A percentile compares a stretch with the other conserved stretches of the same genome.
phyloP scores from a whole-genome alignment of 768 basidiomycete species.

The Hysterangium stoloniferum region DNA sequence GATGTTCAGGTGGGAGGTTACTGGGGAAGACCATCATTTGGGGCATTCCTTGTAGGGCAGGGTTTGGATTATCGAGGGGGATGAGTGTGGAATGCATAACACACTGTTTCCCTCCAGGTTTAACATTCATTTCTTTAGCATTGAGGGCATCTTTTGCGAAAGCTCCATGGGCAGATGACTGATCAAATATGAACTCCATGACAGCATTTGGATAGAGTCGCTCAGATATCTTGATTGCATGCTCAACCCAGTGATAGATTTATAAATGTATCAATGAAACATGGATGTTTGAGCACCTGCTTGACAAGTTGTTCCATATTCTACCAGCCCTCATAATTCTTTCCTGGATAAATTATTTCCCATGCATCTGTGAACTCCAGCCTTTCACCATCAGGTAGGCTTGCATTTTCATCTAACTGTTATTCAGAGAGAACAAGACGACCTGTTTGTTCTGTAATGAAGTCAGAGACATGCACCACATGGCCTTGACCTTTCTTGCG shows the following conservation, averaged over 20 bases:
- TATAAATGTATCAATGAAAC: neutral
- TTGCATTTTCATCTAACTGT: no score
- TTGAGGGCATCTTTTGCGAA: conserved; percentile 32
- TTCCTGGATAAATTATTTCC: neutral
- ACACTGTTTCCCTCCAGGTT: conserved; percentile 31
- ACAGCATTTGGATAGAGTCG: neutral
- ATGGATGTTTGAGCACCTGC: neutral
- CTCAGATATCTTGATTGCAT: neutral
- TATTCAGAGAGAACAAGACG: neutral
- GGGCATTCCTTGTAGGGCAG: conserved; percentile 18
- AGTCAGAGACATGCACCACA: no score
- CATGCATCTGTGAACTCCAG: no score
- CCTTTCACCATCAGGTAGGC: no score
- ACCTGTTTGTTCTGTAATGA: no score
- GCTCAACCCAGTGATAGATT: neutral
- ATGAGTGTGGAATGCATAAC: conserved; percentile 30
- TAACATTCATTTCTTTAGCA: conserved; percentile 37
- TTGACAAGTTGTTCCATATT: neutral
- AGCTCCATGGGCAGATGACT: conserved; percentile 11
- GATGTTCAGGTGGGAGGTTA: conserved; percentile 27
- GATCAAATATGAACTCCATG: neutral
- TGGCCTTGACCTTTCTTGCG: no score
- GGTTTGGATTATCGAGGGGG: conserved; percentile 27
- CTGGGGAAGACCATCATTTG: conserved; percentile 31
- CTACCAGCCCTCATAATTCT: conserved; percentile 1